Conservation (phyloP, 2,329 filamentous ascomycete species). For the Aureobasidium mangrovei region DNA sequence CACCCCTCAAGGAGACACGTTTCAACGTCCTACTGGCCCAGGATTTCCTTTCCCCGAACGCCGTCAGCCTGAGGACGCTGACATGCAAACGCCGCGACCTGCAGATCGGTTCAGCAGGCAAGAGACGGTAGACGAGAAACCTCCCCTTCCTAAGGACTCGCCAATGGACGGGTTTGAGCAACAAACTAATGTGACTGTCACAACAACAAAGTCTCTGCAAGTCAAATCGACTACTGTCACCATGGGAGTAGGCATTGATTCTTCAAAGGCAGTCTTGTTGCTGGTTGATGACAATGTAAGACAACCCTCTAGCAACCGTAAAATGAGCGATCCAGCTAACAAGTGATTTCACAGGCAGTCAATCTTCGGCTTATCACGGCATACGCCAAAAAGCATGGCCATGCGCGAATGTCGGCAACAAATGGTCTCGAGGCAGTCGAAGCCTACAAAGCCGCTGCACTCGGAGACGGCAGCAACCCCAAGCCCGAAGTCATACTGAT, state of each 20-base stretch:
- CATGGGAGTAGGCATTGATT: neutral
- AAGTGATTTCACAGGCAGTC: conserved; percentile 12
- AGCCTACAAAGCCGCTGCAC: conserved; percentile 26
- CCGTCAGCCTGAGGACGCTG: neutral
- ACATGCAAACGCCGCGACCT: conserved; percentile 6
- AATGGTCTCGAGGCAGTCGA: conserved; percentile 40
- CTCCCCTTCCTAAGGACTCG: conserved; percentile 6
- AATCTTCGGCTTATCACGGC: conserved; percentile 25
- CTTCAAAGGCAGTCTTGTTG: conserved; percentile 20
- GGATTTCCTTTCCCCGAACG: neutral
- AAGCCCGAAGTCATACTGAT: conserved; percentile 30
- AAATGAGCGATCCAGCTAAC: neutral
- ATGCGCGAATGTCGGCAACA: conserved; percentile 32
- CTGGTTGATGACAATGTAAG: conserved; percentile 24
- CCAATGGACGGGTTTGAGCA: neutral
- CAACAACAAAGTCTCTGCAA: neutral
- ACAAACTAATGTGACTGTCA: neutral
- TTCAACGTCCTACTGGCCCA: neutral
- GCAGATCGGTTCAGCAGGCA: neutral
- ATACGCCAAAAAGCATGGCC: conserved; percentile 26
- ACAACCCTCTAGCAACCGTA: neutral
- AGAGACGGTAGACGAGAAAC: neutral
- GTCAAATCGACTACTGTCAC: neutral
- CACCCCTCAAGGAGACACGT: neutral
- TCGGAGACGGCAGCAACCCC: neutral